Conservation (phyloP, 495 filamentous ascomycete species). For the Xylaria palmicola region DNA sequence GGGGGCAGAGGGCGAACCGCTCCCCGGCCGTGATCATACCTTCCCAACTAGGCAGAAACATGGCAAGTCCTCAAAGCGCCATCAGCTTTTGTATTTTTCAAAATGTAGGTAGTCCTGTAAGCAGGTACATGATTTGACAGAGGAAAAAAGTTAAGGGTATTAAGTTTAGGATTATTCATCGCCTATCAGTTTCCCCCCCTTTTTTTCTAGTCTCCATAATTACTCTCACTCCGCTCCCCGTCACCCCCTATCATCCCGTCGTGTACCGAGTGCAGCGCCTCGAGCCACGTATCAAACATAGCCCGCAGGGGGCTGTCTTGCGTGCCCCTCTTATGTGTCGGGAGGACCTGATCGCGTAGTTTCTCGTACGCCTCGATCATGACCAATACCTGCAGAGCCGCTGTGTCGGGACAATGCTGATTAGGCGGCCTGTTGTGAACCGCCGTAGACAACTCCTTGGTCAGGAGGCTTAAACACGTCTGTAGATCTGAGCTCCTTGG, state of each 20-base stretch:
- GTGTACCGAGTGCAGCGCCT: constrained; percentile 42
- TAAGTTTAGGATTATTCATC: constrained; percentile 8
- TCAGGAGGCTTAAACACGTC: constrained; percentile 43
- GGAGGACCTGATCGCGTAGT: constrained; percentile 36
- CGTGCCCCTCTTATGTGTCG: constrained; percentile 20
- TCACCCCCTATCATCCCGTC: constrained; percentile 32
- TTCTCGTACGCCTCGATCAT: constrained; percentile 54
- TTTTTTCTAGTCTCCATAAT: constrained; percentile 26
- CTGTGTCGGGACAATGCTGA: constrained; percentile 39
- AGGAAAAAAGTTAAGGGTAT: neutral
- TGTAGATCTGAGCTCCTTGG: constrained; percentile 37
- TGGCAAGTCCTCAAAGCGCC: too few species aligned
- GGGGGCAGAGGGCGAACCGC: neutral
- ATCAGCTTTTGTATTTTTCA: too few species aligned
- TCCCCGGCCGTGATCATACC: neutral
- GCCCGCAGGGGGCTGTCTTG: constrained; percentile 24
- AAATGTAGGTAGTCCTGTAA: too few species aligned
- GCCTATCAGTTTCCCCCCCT: too few species aligned
- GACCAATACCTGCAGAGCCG: constrained; percentile 54
- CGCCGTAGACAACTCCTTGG: constrained; percentile 41
- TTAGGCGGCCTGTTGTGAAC: constrained; percentile 21
- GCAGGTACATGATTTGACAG: neutral
- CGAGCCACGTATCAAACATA: constrained; percentile 47
- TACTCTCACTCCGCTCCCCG: constrained; percentile 29
- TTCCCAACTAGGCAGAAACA: neutral